Conservation (phyloP, 2,329 filamentous ascomycete species). For the Thyridium curvatum region DNA sequence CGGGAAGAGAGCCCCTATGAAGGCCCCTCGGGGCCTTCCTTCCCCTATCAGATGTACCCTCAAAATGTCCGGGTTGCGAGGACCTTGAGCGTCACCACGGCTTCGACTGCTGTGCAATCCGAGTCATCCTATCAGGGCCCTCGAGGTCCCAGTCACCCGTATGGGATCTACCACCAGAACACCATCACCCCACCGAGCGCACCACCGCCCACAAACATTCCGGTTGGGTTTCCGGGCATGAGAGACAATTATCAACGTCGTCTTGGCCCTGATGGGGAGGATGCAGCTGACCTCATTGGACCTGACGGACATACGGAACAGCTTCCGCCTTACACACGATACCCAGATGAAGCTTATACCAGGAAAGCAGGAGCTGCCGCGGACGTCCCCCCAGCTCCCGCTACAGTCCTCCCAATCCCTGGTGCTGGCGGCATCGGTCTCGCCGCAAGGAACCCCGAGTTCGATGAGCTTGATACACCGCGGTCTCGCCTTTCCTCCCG, state of each 20-base stretch:
- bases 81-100: constrained; percentile 57
- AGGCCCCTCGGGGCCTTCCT: constrained; percentile 67
- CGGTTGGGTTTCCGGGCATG: constrained; percentile 69
- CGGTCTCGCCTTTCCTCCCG: constrained; percentile 44
- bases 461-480: constrained; percentile 47
- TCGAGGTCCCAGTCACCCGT: constrained; percentile 73
- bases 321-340: constrained; percentile 84
- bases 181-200: constrained; percentile 50
- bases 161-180: constrained; percentile 79
- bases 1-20: constrained; percentile 58
- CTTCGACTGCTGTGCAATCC: constrained; percentile 31
- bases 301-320: constrained; percentile 87
- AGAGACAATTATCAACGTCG: constrained; percentile 63
- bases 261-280: constrained; percentile 74
- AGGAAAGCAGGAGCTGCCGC: constrained; percentile 41
- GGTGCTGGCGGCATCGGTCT: constrained; percentile 58
- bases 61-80: constrained; percentile 72
- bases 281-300: constrained; percentile 79
- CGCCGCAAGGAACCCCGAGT: constrained; percentile 56
- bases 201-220: constrained; percentile 37
- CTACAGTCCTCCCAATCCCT: constrained; percentile 24
- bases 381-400: constrained; percentile 6
- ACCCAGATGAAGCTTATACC: constrained; percentile 66
- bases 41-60: constrained; percentile 80
- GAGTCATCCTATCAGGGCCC: constrained; percentile 49